A percentile compares a stretch with the other conserved stretches of the same genome.
These are phyloP conservation scores for Pistacia vera DNA, from an alignment of 345 rosid genomes.

Conservation along the genomic window DNA sequence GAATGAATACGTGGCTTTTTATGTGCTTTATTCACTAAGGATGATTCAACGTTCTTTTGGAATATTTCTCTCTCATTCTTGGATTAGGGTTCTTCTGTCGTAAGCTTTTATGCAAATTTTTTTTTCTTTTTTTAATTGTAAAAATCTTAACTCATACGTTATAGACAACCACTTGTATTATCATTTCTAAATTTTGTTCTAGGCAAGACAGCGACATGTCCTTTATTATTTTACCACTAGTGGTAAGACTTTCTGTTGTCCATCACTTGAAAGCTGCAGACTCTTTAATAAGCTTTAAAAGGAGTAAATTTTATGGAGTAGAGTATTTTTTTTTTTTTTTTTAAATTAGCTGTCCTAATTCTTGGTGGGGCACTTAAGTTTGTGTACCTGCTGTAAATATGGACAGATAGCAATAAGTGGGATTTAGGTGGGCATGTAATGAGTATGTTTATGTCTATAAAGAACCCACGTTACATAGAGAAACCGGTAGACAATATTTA, in stretches of 20 bases:
- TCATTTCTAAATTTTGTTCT: background rate
- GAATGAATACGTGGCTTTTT: background rate
- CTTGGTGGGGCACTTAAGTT: conserved; percentile 35
- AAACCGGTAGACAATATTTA: background rate
- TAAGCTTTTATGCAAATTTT: background rate
- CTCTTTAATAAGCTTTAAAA: background rate
- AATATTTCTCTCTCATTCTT: background rate
- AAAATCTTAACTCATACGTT: background rate
- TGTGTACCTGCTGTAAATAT: conserved; percentile 38
- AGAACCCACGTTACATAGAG: conserved; percentile 23
- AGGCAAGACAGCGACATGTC: background rate
- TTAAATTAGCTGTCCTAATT: conserved; percentile 28
- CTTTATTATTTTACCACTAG: background rate
- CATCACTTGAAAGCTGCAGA: background rate
- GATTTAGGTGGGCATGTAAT: conserved; percentile 31
- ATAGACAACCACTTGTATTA: background rate
- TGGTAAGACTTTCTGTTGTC: background rate
- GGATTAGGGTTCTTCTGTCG: background rate
- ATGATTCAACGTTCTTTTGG: background rate
- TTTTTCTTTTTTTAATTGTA: background rate
- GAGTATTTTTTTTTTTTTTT: background rate
- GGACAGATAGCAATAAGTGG: conserved; percentile 34
- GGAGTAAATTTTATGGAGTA: background rate
- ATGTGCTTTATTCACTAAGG: background rate
- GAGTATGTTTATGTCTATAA: conserved; percentile 30